Conservation (phyloP, 208 protist genomes). For the Balamuthia mandrillaris region DNA sequence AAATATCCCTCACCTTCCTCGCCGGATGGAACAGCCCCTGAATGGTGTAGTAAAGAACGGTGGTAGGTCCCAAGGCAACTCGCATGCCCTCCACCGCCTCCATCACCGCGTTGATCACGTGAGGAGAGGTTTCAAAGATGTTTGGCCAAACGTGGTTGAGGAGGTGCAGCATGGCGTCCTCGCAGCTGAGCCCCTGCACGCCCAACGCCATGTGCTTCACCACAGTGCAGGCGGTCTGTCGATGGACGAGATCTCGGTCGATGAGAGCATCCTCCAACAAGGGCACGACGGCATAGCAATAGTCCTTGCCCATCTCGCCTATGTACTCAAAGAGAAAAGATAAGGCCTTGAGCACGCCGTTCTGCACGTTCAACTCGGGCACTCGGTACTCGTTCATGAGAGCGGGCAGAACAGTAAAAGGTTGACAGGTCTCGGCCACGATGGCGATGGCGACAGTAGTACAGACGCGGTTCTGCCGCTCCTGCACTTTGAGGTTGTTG, state of each 20-base stretch:
- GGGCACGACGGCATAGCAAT: constrained; percentile 94
- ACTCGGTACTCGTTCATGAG: constrained; percentile 99
- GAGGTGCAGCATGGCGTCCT: constrained; percentile 95
- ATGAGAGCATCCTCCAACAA: constrained; percentile 97
- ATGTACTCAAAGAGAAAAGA: constrained; percentile 99
- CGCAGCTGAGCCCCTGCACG: constrained; percentile 75
- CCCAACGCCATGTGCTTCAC: constrained; percentile 88
- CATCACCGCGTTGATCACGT: constrained; percentile 94
- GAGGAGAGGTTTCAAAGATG: constrained; percentile 97
- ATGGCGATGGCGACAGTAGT: constrained; percentile 99
- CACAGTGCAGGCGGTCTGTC: constrained; percentile 94
- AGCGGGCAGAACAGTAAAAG: constrained; percentile 97
- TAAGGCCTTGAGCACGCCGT: constrained; percentile 77
- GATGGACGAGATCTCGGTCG: constrained; percentile 96
- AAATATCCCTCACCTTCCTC: constrained; percentile 95
- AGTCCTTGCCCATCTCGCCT: constrained; percentile 95
- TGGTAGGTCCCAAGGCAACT: constrained; percentile 87
- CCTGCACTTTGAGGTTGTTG: constrained; percentile 98
- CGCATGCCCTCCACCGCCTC: constrained; percentile 95
- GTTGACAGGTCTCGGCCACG: constrained; percentile 96
- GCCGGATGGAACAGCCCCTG: constrained; percentile 97
- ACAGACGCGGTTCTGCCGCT: constrained; percentile 98
- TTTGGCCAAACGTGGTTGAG: constrained; percentile 99
- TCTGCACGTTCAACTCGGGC: constrained; percentile 95
- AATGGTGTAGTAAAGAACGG: constrained; percentile 91